Evolutionary conservation across 2,329 filamentous ascomycete genomes (phyloP).

Genomic region (Colletotrichum incanum): DNA sequence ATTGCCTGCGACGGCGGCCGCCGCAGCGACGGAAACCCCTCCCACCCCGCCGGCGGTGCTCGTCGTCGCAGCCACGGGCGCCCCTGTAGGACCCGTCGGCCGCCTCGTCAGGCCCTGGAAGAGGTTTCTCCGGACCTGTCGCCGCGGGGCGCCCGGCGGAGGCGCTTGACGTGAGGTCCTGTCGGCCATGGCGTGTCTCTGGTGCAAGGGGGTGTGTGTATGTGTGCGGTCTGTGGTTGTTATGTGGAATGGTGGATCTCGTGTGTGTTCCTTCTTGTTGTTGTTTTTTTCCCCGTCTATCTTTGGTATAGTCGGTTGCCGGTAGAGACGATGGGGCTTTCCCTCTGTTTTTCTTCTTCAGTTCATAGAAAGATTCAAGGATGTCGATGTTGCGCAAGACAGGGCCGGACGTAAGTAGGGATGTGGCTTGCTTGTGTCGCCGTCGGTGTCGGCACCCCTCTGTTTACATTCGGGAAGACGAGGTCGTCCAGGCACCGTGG

Average conservation of each 20-base stretch:
- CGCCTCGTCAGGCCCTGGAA: conserved; percentile 73
- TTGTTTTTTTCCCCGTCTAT: not conserved
- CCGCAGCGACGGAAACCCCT: conserved; percentile 27
- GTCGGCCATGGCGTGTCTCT: conserved; percentile 30
- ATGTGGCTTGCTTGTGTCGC: conserved; percentile 9
- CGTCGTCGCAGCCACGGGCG: not conserved
- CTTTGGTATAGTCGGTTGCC: not conserved
- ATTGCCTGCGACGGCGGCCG: conserved; percentile 42
- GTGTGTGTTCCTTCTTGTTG: conserved; percentile 1
- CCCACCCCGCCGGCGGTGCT: conserved; percentile 46
- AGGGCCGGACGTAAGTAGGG: not conserved
- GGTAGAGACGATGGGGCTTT: not conserved
- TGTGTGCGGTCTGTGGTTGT: not conserved
- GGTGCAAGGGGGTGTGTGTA: not conserved
- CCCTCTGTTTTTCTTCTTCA: not conserved
- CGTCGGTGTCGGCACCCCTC: conserved; percentile 16
- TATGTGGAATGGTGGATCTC: not conserved
- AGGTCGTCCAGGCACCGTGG: conserved; percentile 40
- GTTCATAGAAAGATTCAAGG: not conserved
- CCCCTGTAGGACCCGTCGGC: conserved; percentile 59
- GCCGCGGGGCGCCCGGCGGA: conserved; percentile 37
- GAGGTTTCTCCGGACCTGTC: conserved; percentile 66
- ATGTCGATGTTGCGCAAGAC: conserved; percentile 11
- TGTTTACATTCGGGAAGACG: conserved; percentile 39
- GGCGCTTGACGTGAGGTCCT: conserved; percentile 29